phyloP scores from a whole-genome alignment of 2,329 filamentous ascomycete genomes.

The Fusarium sp. region DNA sequence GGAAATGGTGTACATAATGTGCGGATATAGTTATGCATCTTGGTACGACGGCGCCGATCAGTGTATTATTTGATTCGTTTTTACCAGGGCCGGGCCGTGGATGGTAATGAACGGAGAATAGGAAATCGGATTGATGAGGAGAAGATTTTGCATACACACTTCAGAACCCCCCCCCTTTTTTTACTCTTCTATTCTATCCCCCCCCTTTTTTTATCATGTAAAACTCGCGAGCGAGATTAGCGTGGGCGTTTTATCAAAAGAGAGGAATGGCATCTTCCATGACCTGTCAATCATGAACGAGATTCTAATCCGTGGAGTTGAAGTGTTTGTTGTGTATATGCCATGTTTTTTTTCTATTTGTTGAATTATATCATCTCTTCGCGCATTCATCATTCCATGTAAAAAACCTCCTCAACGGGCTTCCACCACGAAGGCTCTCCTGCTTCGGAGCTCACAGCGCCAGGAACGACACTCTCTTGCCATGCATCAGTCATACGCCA shows the following conservation, averaged over 20 bases:
- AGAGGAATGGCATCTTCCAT: constrained; percentile 34
- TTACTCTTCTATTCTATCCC: constrained; percentile 33
- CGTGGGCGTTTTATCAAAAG: constrained; percentile 43
- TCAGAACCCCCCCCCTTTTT: constrained; percentile 27
- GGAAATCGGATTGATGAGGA: constrained; percentile 29
- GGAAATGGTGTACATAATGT: constrained; percentile 39
- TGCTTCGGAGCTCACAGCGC: constrained; percentile 64
- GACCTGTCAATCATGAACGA: constrained; percentile 28
- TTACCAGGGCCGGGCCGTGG: constrained; percentile 29
- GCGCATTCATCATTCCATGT: constrained; percentile 54
- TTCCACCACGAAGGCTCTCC: constrained; percentile 74
- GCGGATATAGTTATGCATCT: constrained; percentile 33
- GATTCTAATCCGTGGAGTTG: neutral
- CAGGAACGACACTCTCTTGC: constrained; percentile 70
- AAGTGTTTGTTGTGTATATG: neutral
- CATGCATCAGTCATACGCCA: constrained; percentile 81
- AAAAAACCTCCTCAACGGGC: constrained; percentile 73
- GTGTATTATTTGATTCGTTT: constrained; percentile 22
- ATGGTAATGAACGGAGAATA: constrained; percentile 36
- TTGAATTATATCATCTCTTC: neutral
- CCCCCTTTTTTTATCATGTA: constrained; percentile 39
- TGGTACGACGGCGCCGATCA: constrained; percentile 22
- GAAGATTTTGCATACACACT: constrained; percentile 42
- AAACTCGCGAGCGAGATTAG: constrained; percentile 44
- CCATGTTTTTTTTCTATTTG: neutral